Base-by-base conservation (phyloP, 345 rosid species). In the Heritiera littoralis region DNA sequence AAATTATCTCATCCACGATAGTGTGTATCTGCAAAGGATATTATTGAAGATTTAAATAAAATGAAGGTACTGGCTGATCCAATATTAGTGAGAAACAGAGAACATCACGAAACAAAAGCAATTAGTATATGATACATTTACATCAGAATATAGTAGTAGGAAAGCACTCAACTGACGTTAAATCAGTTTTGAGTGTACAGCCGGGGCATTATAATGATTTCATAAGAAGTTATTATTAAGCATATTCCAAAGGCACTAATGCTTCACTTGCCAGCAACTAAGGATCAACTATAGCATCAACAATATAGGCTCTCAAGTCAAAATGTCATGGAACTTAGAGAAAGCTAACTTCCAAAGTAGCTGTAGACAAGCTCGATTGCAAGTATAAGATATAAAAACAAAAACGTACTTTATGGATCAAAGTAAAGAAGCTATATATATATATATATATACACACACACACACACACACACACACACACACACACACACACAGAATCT, bases 1-100 rank as follows among this genome's bases (percentile, higher is more conserved):
- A 92, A 68, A 96, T 81, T 48, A 94, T 96, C 89, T 91, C 97
- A 80, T 94, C 97, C 69, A 94, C 69, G 49, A 96, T 86, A 23
- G 92, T 81, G 64, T 96, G 98, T 85, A 96, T 84, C 99, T 96
- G 91, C 76, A 79, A 81, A 65, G 32, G 79, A 75, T 35, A 35
- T 51, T 43, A 43, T 38, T 55, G 30, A 56, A 73, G 17, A n/a
- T 38, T 67, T 41, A 3, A 43, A 41, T 10, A 43, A 67, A 40
- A 64, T 40, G 46, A 18, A 65, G 18, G 66, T 3, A 63, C 49
- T 5, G 30, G 7, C 20, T 32, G 35, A 35, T 15, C 59, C 38
- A 28, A 38, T 48, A 23, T 28, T 7, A 9, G 10, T 61, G 13
- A 10, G 32, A 30, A 66, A 20, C 71, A 66, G 58, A 56, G 38